A percentile compares a stretch with the other conserved stretches of the same genome.
Evolutionary conservation across 2,329 filamentous ascomycete genomes (phyloP).

Genomic region (Plenodomus biglobosus): DNA sequence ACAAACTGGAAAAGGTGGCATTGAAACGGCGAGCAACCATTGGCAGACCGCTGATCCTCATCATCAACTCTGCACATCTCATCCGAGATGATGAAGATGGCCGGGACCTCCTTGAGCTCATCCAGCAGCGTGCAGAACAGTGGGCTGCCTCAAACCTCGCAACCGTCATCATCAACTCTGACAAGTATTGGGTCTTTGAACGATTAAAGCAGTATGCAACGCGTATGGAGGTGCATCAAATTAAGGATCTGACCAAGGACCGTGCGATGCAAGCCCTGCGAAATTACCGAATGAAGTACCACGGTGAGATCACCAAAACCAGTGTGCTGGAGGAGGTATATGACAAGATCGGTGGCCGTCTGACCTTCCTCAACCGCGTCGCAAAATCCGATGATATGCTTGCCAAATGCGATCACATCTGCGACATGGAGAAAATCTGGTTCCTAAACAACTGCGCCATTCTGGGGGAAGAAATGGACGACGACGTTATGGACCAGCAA

Average conservation of each 20-base stretch:
- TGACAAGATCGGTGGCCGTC: conserved; percentile 78
- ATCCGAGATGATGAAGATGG: conserved; percentile 90
- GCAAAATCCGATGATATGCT: conserved; percentile 86
- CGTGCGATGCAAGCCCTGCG: conserved; percentile 75
- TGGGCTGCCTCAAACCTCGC: conserved; percentile 93
- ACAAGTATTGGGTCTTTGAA: conserved; percentile 99
- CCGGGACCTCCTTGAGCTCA: conserved; percentile 87
- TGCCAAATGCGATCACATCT: conserved; percentile 71
- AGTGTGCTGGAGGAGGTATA: conserved; percentile 75
- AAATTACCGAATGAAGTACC: conserved; percentile 80
- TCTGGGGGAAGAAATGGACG: conserved; percentile 77
- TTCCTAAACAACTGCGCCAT: conserved; percentile 77
- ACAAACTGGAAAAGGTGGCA: conserved; percentile 97
- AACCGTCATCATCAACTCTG: conserved; percentile 91
- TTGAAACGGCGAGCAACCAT: conserved; percentile 65
- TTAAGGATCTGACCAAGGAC: conserved; percentile 77
- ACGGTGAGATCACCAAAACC: conserved; percentile 59
- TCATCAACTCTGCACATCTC: conserved; percentile 92
- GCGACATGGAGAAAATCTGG: conserved; percentile 72
- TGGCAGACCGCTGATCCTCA: conserved; percentile 77
- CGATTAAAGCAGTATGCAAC: conserved; percentile 88
- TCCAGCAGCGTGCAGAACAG: conserved; percentile 93
- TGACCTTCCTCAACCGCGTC: conserved; percentile 85
- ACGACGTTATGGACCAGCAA: conserved; percentile 98
- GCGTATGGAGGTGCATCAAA: conserved; percentile 88